Percentiles rank a stretch among this genome's conserved stretches.
These are phyloP conservation scores for Metschnikowia kunwiensis DNA, from an alignment of 805 yeast genomes.

Conservation along the genomic window DNA sequence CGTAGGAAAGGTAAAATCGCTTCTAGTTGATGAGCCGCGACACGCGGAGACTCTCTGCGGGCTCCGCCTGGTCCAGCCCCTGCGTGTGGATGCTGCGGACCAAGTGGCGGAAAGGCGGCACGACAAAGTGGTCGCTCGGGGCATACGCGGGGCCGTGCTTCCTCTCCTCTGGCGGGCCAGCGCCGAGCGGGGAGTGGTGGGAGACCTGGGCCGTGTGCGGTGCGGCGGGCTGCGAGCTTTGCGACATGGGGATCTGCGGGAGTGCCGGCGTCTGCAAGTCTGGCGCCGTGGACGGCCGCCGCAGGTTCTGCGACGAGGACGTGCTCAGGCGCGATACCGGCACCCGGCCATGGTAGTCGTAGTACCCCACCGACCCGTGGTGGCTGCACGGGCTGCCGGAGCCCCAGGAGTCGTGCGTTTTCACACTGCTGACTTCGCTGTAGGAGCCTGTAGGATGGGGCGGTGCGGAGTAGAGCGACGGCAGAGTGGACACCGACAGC, in stretches of 20 bases:
- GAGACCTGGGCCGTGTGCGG: too few relatives aligned
- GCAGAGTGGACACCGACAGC: too few relatives aligned
- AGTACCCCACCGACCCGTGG: background rate
- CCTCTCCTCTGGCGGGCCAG: too few relatives aligned
- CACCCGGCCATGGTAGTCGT: background rate
- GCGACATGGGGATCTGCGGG: too few relatives aligned
- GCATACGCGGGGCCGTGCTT: too few relatives aligned
- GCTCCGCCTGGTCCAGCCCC: conserved; percentile 1
- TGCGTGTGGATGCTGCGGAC: conserved; percentile 9
- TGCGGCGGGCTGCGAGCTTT: too few relatives aligned
- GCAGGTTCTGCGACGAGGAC: conserved; percentile 10
- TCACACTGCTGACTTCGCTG: background rate
- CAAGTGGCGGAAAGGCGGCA: conserved; percentile 13
- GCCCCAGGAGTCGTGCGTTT: conserved; percentile 1
- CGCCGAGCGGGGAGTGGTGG: too few relatives aligned
- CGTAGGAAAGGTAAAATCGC: too few relatives aligned
- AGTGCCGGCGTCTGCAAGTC: too few relatives aligned
- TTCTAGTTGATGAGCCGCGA: conserved; percentile 16
- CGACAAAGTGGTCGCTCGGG: conserved; percentile 1
- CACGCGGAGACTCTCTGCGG: conserved; percentile 12
- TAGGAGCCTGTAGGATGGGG: background rate
- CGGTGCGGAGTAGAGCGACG: conserved; percentile 1
- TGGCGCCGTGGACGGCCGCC: conserved; percentile 41
- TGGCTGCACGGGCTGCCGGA: background rate
- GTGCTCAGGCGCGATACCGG: conserved; percentile 6